Percentiles rank a stretch among this genome's conserved stretches.
Conservation (phyloP, 2,329 filamentous ascomycete species). For the Phyllosticta capitalensis region DNA sequence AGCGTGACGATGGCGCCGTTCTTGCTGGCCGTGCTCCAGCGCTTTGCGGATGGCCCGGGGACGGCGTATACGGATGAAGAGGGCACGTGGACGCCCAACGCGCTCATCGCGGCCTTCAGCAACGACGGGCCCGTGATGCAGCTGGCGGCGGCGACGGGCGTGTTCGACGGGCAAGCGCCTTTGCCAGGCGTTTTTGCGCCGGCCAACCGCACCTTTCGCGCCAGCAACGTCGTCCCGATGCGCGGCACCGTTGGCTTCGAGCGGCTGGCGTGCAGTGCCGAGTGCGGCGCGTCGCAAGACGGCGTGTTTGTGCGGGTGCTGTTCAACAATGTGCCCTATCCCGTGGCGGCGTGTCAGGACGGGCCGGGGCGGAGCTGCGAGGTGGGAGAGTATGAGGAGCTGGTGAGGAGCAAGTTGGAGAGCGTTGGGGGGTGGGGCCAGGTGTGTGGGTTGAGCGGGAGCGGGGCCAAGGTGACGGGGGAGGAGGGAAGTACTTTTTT, state of each 20-base stretch:
- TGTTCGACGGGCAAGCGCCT: constrained; percentile 46
- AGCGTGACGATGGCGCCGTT: constrained; percentile 54
- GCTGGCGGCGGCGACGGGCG: constrained; percentile 48
- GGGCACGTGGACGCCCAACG: constrained; percentile 41
- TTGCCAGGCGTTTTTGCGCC: constrained; percentile 39
- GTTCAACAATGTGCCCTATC: constrained; percentile 56
- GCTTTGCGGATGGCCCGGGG: constrained; percentile 45
- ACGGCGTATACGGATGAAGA: constrained; percentile 39
- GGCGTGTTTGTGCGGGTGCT: constrained; percentile 26
- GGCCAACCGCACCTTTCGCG: constrained; percentile 43
- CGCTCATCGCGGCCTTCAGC: constrained; percentile 51
- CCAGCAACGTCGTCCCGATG: constrained; percentile 51
- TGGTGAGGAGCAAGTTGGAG: constrained; percentile 38
- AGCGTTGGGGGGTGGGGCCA: constrained; percentile 42
- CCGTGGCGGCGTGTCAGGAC: constrained; percentile 24
- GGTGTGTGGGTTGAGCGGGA: constrained; percentile 30
- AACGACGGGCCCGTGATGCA: constrained; percentile 60
- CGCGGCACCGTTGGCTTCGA: constrained; percentile 57
- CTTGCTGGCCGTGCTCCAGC: constrained; percentile 43
- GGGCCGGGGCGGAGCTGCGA: constrained; percentile 5
- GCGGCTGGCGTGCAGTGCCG: constrained; percentile 17
- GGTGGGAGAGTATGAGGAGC: constrained; percentile 36
- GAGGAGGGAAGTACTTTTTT: constrained; percentile 20
- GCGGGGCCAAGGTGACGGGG: constrained; percentile 11
- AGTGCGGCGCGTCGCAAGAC: constrained; percentile 42